phyloP scores from a whole-genome alignment of 495 filamentous ascomycete species.

The Annulohypoxylon moriforme region DNA sequence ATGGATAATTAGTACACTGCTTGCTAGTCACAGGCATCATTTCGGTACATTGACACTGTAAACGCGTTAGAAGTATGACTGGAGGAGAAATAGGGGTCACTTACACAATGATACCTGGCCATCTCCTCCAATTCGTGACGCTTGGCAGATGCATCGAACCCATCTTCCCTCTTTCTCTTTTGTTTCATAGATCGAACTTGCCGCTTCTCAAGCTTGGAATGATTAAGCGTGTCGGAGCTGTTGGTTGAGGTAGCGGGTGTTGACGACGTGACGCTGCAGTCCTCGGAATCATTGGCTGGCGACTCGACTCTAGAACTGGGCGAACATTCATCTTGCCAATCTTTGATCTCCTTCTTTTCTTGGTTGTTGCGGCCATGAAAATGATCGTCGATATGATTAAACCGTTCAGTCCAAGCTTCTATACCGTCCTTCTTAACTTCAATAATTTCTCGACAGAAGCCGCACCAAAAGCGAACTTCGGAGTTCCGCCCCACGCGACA shows the following conservation, averaged over 20 bases:
- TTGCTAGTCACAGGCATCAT: conserved; percentile 30
- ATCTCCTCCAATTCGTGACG: conserved; percentile 23
- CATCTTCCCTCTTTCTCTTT: conserved; percentile 46
- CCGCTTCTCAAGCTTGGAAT: conserved; percentile 5
- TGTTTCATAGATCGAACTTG: conserved; percentile 12
- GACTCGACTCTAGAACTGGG: not conserved
- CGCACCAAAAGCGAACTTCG: conserved; percentile 85
- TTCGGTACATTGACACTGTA: conserved; percentile 41
- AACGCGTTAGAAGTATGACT: conserved; percentile 22
- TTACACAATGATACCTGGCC: conserved; percentile 30
- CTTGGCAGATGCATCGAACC: conserved; percentile 12
- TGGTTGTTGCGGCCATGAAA: conserved; percentile 61
- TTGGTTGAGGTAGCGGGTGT: conserved; percentile 5
- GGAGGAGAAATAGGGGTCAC: conserved; percentile 9
- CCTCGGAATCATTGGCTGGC: conserved; percentile 23
- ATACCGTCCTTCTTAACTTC: conserved; percentile 64
- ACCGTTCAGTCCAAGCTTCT: conserved; percentile 78
- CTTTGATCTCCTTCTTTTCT: conserved; percentile 45
- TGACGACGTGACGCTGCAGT: conserved; percentile 7
- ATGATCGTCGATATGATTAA: conserved; percentile 89
- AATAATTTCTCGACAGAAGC: conserved; percentile 77
- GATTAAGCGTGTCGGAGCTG: not conserved
- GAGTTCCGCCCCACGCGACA: conserved; percentile 76
- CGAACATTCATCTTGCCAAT: conserved; percentile 53
- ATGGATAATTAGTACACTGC: conserved; percentile 42